Conservation (phyloP, 768 basidiomycete genomes). For the Kockovaella imperatae region DNA sequence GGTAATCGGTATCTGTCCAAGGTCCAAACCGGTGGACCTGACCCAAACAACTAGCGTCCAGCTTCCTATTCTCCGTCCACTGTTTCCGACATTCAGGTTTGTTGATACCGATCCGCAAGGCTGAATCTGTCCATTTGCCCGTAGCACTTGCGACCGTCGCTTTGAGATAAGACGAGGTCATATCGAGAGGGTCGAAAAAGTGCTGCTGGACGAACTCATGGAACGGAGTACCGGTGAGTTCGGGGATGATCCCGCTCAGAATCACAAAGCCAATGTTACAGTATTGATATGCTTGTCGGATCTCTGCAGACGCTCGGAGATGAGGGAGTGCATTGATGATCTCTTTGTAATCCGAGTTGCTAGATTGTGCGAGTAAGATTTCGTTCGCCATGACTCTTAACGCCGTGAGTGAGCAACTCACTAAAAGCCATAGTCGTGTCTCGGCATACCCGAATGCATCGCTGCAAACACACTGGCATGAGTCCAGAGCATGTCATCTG, state of each 20-base stretch:
- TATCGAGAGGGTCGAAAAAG: neutral
- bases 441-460: slow-evolving; percentile 18
- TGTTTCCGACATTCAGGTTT: neutral
- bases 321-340: neutral
- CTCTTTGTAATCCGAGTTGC: neutral
- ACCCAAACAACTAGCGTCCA: neutral
- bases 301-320: neutral
- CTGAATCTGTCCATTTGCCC: neutral
- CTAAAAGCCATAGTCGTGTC: slow-evolving; percentile 12
- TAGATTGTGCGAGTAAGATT: neutral
- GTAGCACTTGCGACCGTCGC: neutral
- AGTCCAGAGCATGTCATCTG: neutral
- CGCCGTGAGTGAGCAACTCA: no score
- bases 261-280: neutral
- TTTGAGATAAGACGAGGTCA: neutral
- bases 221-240: neutral
- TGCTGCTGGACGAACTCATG: neutral
- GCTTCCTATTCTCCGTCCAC: neutral
- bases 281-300: neutral
- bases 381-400: no score
- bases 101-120: neutral
- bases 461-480: neutral
- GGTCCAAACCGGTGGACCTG: neutral
- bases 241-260: neutral
- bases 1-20: neutral